Conservation (phyloP, 2,329 filamentous ascomycete genomes). For the Pseudopyrenochaeta lycopersici region DNA sequence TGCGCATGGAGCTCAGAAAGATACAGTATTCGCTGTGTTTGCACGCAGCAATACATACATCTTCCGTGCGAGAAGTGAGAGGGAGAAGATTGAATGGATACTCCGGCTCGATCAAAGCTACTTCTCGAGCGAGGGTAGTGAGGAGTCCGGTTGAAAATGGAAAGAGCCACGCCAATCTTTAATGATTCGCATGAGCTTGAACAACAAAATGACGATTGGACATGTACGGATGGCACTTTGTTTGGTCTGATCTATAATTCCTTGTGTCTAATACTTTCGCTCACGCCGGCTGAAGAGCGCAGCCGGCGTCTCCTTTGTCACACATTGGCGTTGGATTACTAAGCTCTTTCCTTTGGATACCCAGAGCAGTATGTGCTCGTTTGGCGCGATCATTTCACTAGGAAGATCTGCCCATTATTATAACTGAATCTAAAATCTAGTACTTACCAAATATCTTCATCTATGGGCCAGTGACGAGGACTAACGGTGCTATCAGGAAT, state of each 20-base stretch:
- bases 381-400: conserved; percentile 10
- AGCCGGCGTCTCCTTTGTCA: not conserved
- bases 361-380: conserved; percentile 15
- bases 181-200: too few relatives aligned
- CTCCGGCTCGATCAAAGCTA: conserved; percentile 89
- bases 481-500: too few relatives aligned
- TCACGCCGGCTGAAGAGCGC: not conserved
- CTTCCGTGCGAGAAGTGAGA: conserved; percentile 87
- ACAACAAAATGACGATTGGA: not conserved
- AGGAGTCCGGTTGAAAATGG: conserved; percentile 14
- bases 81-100: conserved; percentile 97
- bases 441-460: not conserved
- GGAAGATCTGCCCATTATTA: conserved; percentile 1
- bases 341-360: conserved; percentile 12
- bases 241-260: not conserved
- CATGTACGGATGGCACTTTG: not conserved
- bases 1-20: conserved; percentile 52
- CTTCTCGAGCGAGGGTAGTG: conserved; percentile 51
- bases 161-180: not conserved
- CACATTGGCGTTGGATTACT: not conserved
- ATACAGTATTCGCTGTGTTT: conserved; percentile 88
- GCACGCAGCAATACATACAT: conserved; percentile 94
- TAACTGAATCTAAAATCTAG: not conserved
- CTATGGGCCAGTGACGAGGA: too few relatives aligned
- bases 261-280: not conserved